Evolutionary conservation across 2,329 filamentous ascomycete genomes (phyloP).

Genomic region (Cladosporium sp.): DNA sequence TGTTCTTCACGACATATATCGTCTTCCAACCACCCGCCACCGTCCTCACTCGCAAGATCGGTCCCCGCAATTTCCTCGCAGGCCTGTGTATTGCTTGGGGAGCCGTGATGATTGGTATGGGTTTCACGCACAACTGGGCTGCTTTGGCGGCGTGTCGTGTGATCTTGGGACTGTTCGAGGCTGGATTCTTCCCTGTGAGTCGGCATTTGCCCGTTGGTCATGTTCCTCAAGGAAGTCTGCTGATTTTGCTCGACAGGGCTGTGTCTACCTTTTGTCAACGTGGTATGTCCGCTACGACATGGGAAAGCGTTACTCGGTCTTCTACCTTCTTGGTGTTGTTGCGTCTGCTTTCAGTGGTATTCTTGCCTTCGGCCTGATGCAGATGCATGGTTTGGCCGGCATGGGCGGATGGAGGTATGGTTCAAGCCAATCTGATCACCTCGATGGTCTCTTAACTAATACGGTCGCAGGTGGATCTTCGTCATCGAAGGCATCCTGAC

Average conservation of each 20-base stretch:
- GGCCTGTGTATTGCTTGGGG: conserved; percentile 54
- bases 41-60: conserved; percentile 62
- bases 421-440: not conserved
- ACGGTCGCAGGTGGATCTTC: conserved; percentile 43
- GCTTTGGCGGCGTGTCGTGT: conserved; percentile 54
- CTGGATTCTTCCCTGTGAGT: conserved; percentile 49
- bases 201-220: conserved; percentile 36
- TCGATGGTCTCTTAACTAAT: conserved; percentile 6
- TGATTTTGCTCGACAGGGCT: conserved; percentile 33
- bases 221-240: not conserved
- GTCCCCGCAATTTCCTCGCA: conserved; percentile 37
- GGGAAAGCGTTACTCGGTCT: conserved; percentile 32
- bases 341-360: conserved; percentile 48
- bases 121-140: conserved; percentile 53
- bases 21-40: conserved; percentile 69
- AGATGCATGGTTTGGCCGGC: conserved; percentile 46
- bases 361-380: conserved; percentile 31
- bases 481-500: conserved; percentile 33
- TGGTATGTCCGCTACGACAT: conserved; percentile 34
- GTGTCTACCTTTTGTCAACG: conserved; percentile 67
- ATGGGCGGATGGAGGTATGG: conserved; percentile 42
- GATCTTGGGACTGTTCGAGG: conserved; percentile 60
- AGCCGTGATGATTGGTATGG: conserved; percentile 59
- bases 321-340: conserved; percentile 48
- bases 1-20: conserved; percentile 72